phyloP scores from a whole-genome alignment of 441 rosid species.

The Brassica hybrid region DNA sequence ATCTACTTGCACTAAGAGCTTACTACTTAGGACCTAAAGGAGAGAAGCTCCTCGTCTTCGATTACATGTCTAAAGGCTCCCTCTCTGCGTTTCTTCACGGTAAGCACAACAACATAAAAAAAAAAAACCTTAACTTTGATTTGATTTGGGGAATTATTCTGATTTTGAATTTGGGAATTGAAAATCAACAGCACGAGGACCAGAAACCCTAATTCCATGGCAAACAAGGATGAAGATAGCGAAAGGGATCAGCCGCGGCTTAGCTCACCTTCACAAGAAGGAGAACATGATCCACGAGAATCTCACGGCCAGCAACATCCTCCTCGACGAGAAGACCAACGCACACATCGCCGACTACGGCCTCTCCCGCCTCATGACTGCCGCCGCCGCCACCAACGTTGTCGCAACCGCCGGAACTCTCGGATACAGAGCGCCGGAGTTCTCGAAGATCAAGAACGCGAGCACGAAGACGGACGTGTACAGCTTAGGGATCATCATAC shows the following conservation, averaged over 20 bases:
- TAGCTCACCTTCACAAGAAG: slow-evolving; percentile 60
- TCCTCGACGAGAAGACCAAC: slow-evolving; percentile 58
- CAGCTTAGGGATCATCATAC: slow-evolving; percentile 68
- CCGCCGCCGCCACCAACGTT: slow-evolving; percentile 64
- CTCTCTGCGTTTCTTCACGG: slow-evolving; percentile 78
- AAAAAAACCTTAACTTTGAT: not conserved
- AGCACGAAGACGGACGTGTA: slow-evolving; percentile 68
- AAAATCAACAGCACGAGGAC: slow-evolving; percentile 64
- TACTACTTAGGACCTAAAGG: slow-evolving; percentile 81
- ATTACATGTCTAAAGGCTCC: slow-evolving; percentile 72
- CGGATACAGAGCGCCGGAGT: slow-evolving; percentile 78
- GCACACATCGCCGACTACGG: slow-evolving; percentile 73
- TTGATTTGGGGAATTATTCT: not conserved
- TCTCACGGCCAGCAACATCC: slow-evolving; percentile 71
- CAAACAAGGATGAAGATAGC: slow-evolving; percentile 70
- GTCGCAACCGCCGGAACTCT: slow-evolving; percentile 68
- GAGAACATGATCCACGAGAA: slow-evolving; percentile 69
- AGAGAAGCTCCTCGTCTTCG: slow-evolving; percentile 82
- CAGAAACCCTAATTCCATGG: slow-evolving; percentile 66
- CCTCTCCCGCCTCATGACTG: slow-evolving; percentile 66
- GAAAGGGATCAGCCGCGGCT: slow-evolving; percentile 57
- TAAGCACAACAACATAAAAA: slow-evolving; percentile 38
- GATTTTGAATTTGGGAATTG: slow-evolving; percentile 7
- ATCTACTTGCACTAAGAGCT: slow-evolving; percentile 69
- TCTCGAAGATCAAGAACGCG: slow-evolving; percentile 65